These are phyloP conservation scores for Fennellomyces sp. DNA, from an alignment of 371 early-diverging fungal species.

Conservation along the genomic window DNA sequence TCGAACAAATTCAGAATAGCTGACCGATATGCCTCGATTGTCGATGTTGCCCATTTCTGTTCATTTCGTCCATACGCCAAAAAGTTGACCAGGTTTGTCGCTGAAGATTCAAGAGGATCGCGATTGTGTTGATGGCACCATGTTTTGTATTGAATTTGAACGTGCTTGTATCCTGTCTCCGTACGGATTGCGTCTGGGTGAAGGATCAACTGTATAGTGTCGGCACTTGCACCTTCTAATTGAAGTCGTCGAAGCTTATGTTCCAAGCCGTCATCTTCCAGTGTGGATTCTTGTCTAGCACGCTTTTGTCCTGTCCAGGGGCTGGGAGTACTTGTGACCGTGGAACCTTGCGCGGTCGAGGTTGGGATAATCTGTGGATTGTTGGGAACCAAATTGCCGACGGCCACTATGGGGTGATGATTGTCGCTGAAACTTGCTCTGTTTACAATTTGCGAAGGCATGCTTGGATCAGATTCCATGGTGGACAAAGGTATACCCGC, in stretches of 20 bases:
- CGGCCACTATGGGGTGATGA: constrained; percentile 25
- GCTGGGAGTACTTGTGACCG: background rate
- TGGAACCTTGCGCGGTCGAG: constrained; percentile 1
- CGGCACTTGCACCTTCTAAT: background rate
- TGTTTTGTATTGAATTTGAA: background rate
- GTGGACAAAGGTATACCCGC: background rate
- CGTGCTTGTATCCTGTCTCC: background rate
- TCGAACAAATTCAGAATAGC: background rate
- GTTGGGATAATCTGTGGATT: background rate
- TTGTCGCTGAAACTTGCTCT: constrained; percentile 6
- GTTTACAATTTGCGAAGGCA: background rate
- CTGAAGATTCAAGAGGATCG: background rate
- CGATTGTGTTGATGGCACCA: background rate
- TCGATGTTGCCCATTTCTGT: background rate
- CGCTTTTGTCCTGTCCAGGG: background rate
- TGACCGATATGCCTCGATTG: constrained; percentile 1
- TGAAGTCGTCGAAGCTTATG: background rate
- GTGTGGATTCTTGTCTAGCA: no score
- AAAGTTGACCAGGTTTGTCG: constrained; percentile 9
- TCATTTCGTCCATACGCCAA: background rate
- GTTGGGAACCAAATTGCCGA: constrained; percentile 20
- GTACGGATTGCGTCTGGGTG: background rate
- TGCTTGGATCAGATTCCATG: constrained; percentile 12
- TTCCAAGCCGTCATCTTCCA: no score
- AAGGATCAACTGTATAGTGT: background rate